Conservation (phyloP, 164 flowering plant species). For the grape (Vitis vinifera) region ASM3070453v1 NC_081813.1:3620001-3620500, state of each 20-base stretch:
- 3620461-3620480: conserved; percentile 7
- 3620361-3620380: conserved; percentile 20
- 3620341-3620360: conserved; percentile 13
- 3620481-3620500: conserved; percentile 30
- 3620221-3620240: too few species aligned
- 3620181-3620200: background rate
- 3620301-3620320: too few species aligned
- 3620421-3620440: background rate
- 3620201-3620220: background rate
- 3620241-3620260: background rate
- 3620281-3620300: too few species aligned
- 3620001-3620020: background rate
- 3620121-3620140: too few species aligned
- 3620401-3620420: conserved; percentile 10
- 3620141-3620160: too few species aligned
- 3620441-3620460: conserved; percentile 11
- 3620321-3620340: too few species aligned
- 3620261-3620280: background rate
- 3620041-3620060: conserved; percentile 10
- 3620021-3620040: conserved; percentile 23
- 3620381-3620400: conserved; percentile 20
- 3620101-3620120: conserved; percentile 1
- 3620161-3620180: background rate
- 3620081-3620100: conserved; percentile 14
- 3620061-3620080: conserved; percentile 3